Conservation (phyloP, 208 protist species). For the Leishmania turanica region DNA sequence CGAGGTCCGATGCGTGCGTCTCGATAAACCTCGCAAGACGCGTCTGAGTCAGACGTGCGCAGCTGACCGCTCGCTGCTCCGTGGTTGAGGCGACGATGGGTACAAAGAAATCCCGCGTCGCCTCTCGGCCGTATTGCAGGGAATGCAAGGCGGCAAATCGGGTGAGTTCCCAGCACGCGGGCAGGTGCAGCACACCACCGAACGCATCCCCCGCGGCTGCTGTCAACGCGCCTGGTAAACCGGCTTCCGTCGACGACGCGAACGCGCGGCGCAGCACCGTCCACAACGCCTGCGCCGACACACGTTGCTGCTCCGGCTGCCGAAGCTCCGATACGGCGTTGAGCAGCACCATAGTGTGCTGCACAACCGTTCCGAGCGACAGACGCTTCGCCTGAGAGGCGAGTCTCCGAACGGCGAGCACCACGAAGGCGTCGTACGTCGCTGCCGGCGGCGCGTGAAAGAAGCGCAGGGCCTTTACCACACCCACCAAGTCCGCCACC, state of each 20-base stretch:
- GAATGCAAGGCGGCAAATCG: conserved; percentile 12
- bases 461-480: conserved; percentile 49
- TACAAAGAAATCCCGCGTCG: conserved; percentile 10
- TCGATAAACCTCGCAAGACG: background rate
- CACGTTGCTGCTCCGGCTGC: conserved; percentile 25
- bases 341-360: conserved; percentile 33
- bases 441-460: conserved; percentile 73
- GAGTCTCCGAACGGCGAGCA: conserved; percentile 14
- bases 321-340: conserved; percentile 24
- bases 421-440: conserved; percentile 63
- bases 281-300: conserved; percentile 24
- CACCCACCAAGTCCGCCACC: conserved; percentile 48
- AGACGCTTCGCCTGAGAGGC: background rate
- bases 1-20: background rate
- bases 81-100: background rate
- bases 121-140: conserved; percentile 10
- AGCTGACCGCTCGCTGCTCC: background rate
- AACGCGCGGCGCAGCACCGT: conserved; percentile 15
- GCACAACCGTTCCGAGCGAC: conserved; percentile 9
- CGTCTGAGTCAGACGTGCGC: background rate
- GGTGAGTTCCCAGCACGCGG: conserved; percentile 13
- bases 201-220: background rate
- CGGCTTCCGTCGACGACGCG: background rate
- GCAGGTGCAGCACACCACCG: conserved; percentile 3
- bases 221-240: background rate